phyloP scores from a whole-genome alignment of 2,329 filamentous ascomycete species.

The Alternaria triticimaculans region DNA sequence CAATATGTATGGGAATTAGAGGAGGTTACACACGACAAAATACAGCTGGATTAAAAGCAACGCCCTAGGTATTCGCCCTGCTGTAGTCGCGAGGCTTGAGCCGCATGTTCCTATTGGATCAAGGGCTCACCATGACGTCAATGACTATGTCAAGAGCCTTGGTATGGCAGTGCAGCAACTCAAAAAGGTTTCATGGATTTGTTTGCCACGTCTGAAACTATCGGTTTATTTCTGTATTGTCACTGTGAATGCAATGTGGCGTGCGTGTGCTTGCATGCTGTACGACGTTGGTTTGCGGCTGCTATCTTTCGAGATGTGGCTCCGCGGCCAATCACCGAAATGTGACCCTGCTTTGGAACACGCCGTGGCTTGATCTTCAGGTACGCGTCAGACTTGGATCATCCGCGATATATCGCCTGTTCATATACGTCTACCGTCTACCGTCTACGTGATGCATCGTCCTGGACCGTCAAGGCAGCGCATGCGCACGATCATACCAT shows the following conservation, averaged over 20 bases:
- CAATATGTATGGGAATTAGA: background rate
- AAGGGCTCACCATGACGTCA: slow-evolving; percentile 11
- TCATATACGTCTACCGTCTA: background rate
- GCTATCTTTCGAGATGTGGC: background rate
- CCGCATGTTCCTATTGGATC: slow-evolving; percentile 11
- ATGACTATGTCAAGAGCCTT: slow-evolving; percentile 6
- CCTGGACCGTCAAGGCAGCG: background rate
- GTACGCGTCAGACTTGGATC: background rate
- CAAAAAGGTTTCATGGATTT: background rate
- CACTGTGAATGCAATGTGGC: background rate
- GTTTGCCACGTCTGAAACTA: background rate
- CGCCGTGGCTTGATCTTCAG: slow-evolving; percentile 2
- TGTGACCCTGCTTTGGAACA: background rate
- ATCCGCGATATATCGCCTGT: background rate
- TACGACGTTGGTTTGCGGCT: background rate
- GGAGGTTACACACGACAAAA: background rate
- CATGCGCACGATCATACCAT: background rate
- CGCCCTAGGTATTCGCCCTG: background rate
- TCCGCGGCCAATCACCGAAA: slow-evolving; percentile 1
- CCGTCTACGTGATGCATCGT: background rate
- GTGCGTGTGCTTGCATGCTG: background rate
- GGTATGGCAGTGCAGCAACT: background rate
- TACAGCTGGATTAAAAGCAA: background rate
- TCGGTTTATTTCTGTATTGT: background rate
- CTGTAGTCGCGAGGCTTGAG: background rate